Percentiles rank a stretch among this genome's conserved stretches.
phyloP scores from a whole-genome alignment of 768 basidiomycete genomes.

The Heimioporus sp. region DNA sequence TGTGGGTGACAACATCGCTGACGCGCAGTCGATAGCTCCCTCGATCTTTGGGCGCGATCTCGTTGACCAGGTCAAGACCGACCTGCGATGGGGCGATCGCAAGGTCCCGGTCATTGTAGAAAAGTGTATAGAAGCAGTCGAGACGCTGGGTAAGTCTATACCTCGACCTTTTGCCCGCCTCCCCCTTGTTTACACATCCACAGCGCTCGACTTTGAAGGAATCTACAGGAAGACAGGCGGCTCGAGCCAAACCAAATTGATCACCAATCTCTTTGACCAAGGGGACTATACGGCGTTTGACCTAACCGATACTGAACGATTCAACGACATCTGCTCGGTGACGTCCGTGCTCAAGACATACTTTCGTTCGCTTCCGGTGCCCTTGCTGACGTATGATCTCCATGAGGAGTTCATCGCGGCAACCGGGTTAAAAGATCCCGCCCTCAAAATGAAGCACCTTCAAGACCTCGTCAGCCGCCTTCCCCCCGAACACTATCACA shows the following conservation, averaged over 20 bases:
- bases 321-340: slow-evolving; percentile 96
- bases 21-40: slow-evolving; percentile 48
- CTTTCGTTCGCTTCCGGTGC: slow-evolving; percentile 89
- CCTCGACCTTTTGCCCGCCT: background rate
- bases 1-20: slow-evolving; percentile 11
- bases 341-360: slow-evolving; percentile 97
- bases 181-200: background rate
- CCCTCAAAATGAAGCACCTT: slow-evolving; percentile 57
- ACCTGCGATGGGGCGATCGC: slow-evolving; percentile 56
- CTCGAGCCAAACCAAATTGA: slow-evolving; percentile 84
- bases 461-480: slow-evolving; percentile 71
- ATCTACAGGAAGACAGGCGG: slow-evolving; percentile 99
- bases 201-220: slow-evolving; percentile 94
- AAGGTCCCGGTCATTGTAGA: slow-evolving; percentile 86
- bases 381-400: slow-evolving; percentile 85
- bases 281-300: slow-evolving; percentile 91
- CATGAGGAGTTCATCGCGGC: slow-evolving; percentile 89
- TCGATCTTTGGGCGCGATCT: slow-evolving; percentile 95
- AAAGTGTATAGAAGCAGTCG: slow-evolving; percentile 95
- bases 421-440: slow-evolving; percentile 63
- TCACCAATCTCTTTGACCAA: slow-evolving; percentile 92
- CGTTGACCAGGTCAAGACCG: slow-evolving; percentile 74
- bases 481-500: slow-evolving; percentile 86
- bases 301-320: slow-evolving; percentile 78
- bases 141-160: slow-evolving; percentile 63